Evolutionary conservation across 1,284 basidiomycete genomes (phyloP).

Genomic region (Hemileia vastatrix): DNA sequence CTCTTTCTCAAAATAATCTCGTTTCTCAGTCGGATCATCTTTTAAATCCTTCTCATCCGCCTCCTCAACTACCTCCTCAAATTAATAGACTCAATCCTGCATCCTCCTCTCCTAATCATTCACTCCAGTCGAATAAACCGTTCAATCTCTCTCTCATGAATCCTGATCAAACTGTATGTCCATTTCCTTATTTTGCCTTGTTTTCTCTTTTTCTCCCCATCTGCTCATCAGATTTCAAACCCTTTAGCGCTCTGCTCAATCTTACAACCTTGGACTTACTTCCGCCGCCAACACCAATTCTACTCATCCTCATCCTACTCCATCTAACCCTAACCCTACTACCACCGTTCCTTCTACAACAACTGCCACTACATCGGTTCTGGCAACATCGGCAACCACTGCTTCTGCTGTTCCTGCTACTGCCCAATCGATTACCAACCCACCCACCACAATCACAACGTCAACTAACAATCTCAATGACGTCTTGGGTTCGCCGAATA

Average conservation of each 20-base stretch:
- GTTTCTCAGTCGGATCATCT: no score
- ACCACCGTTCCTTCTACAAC: no score
- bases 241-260: background rate
- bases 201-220: background rate
- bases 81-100: conserved; percentile 17
- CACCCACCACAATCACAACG: no score
- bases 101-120: no score
- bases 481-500: no score
- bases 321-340: no score
- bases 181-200: background rate
- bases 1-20: no score
- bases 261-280: background rate
- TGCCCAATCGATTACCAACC: no score
- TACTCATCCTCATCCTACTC: conserved; percentile 4
- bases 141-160: background rate
- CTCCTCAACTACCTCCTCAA: conserved; percentile 16
- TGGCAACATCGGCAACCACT: no score
- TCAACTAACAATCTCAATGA: no score
- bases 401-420: no score
- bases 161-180: background rate
- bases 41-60: no score
- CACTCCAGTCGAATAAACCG: background rate
- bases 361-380: background rate
- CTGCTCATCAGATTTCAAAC: background rate
- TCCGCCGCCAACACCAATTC: conserved; percentile 5